Percentiles rank a stretch among this genome's conserved stretches.
phyloP scores from a whole-genome alignment of 495 filamentous ascomycete genomes.

The Glonium stellatum region DNA sequence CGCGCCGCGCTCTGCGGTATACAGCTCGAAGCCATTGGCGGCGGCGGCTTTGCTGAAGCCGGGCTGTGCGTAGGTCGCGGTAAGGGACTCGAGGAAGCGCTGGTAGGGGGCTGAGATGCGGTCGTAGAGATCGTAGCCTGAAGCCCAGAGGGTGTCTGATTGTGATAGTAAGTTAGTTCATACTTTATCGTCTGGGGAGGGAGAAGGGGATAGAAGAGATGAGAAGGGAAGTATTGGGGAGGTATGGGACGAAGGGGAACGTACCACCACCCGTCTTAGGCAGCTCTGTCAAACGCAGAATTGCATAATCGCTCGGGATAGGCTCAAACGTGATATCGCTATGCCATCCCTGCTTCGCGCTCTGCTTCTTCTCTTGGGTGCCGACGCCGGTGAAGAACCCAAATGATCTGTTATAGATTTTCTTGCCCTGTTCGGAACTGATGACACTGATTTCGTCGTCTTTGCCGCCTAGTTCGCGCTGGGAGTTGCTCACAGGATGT shows the following conservation, averaged over 20 bases:
- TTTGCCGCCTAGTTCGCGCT: constrained; percentile 50
- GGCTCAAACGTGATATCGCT: constrained; percentile 38
- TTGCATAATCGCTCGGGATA: constrained; percentile 32
- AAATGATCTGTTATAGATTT: constrained; percentile 26
- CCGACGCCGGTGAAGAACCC: background rate
- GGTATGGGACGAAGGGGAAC: too few species aligned
- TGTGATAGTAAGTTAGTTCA: too few species aligned
- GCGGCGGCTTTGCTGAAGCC: constrained; percentile 52
- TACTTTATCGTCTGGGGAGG: too few species aligned
- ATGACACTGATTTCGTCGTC: constrained; percentile 74
- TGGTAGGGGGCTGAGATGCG: constrained; percentile 57
- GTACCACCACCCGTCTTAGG: constrained; percentile 66
- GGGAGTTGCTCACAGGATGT: constrained; percentile 61
- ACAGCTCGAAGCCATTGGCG: constrained; percentile 48
- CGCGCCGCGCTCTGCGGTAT: constrained; percentile 48
- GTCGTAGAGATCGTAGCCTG: constrained; percentile 69
- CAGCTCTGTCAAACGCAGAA: constrained; percentile 44
- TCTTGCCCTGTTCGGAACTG: constrained; percentile 51
- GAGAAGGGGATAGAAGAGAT: background rate
- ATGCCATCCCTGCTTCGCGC: constrained; percentile 30
- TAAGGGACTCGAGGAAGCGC: constrained; percentile 57
- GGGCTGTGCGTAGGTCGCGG: constrained; percentile 55
- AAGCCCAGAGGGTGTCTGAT: constrained; percentile 64
- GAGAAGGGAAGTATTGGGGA: too few species aligned
- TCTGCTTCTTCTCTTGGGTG: constrained; percentile 26